Base-by-base conservation (phyloP, 176 grass and related monocot genomes). In the Phyllostachys edulis region DNA sequence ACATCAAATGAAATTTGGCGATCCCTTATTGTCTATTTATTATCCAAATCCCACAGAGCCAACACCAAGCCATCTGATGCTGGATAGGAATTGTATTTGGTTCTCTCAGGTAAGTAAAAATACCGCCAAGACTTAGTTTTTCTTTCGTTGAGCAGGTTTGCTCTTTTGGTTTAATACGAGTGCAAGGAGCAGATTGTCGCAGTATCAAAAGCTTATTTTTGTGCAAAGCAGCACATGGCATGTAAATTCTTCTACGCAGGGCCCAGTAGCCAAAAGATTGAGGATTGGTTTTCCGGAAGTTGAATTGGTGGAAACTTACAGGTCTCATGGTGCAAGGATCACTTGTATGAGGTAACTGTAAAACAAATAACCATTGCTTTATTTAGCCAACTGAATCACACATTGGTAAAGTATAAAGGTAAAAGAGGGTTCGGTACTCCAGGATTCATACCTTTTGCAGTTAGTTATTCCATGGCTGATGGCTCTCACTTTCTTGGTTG, bases 1-100 rank as follows among this genome's bases (percentile, higher is more conserved):
- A 72, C 79, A 87, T 60, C 76, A 93, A 87, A 94, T 98, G 92
- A 93, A 91, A 84, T 98, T 91, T 80, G 60, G 40, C 4, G 95
- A 97, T 71, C 92, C 95, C 5, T 5, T 57, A 49, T 79, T 71
- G 23, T 29, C 36, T 64, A 57, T 71, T 81, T 89, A 84, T 47
- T 16, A 70, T 63, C 23, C 46, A 55, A 59, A 79, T 63, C 29
- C 69, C 2, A 0, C 39, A 7, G 80, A 77, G 67, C 5, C 26
- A 8, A 26, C 85, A 51, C 70, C 76, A 40, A 90, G 78, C 81
- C 66, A 92, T 84, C 47, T 98, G 88, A 82, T 92, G 85, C 75
- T 98, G 37, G 89, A 93, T 72, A 77, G 69, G 42, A 72, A 92
- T 21, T 44, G 29, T 68, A 74, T 98, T 71, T 88, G 88, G 87